Conservation (phyloP, 169 alveolate species). For the Plasmodium yoelii region DNA sequence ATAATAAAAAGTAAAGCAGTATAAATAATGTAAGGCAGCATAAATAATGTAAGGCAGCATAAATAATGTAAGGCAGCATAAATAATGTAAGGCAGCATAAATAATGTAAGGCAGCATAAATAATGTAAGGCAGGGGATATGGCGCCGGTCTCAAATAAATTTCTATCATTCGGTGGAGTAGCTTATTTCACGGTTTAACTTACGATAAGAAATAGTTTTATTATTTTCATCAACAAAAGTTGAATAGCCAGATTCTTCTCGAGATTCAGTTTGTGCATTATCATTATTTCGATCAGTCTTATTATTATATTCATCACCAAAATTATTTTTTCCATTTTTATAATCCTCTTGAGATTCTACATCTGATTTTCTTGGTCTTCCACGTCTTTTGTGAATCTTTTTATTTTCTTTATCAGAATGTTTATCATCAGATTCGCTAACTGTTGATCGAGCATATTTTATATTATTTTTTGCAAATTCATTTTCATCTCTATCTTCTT, state of each 20-base stretch:
- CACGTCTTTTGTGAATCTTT: slow-evolving; percentile 29
- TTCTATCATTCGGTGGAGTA: too few species aligned
- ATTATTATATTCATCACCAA: not conserved
- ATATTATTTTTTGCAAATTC: slow-evolving; percentile 13
- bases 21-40: too few species aligned
- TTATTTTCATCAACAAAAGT: slow-evolving; percentile 67
- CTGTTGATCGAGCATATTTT: slow-evolving; percentile 31
- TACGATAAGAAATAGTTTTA: slow-evolving; percentile 61
- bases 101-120: too few species aligned
- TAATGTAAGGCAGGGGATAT: too few species aligned
- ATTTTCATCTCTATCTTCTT: slow-evolving; percentile 38
- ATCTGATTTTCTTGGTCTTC: slow-evolving; percentile 64
- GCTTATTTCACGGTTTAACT: not conserved
- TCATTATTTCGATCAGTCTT: not conserved
- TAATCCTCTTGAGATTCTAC: slow-evolving; percentile 10
- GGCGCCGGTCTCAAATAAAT: too few species aligned
- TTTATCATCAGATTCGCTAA: slow-evolving; percentile 46
- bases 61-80: too few species aligned
- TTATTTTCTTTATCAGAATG: slow-evolving; percentile 34
- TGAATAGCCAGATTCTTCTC: slow-evolving; percentile 37
- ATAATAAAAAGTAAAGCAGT: too few species aligned
- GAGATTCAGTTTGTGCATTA: slow-evolving; percentile 10
- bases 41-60: too few species aligned
- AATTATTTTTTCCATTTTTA: slow-evolving; percentile 16
- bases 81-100: too few species aligned